Percentiles rank a stretch among this genome's conserved stretches.
Evolutionary conservation across 257 asterid genomes (phyloP).

Genomic region (Solanum chaucha): DNA sequence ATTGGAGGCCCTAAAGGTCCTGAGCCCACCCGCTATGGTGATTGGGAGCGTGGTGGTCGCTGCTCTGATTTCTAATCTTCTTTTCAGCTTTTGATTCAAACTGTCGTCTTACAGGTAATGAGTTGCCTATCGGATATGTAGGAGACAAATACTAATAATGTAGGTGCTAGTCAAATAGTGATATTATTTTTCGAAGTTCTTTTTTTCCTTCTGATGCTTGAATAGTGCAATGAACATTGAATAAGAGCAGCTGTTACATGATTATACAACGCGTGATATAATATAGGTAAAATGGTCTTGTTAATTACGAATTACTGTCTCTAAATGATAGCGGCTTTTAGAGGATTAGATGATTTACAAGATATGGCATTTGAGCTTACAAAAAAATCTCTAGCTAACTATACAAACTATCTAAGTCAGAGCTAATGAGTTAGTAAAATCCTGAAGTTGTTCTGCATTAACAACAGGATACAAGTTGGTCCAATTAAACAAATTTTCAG

Average conservation of each 20-base stretch:
- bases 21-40: constrained; percentile 88
- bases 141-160: not conserved
- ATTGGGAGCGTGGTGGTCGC: constrained; percentile 85
- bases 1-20: constrained; percentile 87
- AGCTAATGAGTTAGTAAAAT: too few species aligned
- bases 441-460: too few species aligned
- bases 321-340: not conserved
- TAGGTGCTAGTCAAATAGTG: not conserved
- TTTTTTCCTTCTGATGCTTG: not conserved
- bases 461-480: too few species aligned
- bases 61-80: constrained; percentile 65
- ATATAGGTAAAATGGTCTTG: not conserved
- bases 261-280: not conserved
- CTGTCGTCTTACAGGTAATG: not conserved
- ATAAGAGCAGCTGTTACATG: not conserved
- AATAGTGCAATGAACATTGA: not conserved
- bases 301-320: not conserved
- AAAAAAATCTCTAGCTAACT: too few species aligned
- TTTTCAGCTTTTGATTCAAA: not conserved
- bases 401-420: too few species aligned
- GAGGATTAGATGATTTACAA: not conserved
- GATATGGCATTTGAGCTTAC: too few species aligned
- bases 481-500: too few species aligned
- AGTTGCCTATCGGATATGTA: not conserved
- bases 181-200: not conserved